Base-by-base conservation (phyloP, 768 basidiomycete genomes). In the Leucocoprinus birnbaumii region DNA sequence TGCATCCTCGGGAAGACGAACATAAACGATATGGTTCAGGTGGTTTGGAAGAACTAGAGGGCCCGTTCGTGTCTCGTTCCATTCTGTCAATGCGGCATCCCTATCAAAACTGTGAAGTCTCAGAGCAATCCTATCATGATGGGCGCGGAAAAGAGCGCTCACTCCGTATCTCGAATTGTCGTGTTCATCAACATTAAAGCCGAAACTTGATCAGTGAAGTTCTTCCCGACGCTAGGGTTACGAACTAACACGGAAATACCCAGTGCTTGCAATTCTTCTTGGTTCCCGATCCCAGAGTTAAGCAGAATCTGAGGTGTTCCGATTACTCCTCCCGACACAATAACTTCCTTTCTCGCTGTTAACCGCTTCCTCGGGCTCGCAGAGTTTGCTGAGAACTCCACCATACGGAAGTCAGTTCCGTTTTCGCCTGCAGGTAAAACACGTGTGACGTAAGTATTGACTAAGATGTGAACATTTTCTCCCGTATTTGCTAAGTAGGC, bases 361-460 rank as follows among this genome's bases (percentile, higher is more conserved):
- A 54, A 19, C 25, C 6, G 26, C 27, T 19, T 53, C 43, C 24
- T 48, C 16, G 40, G 14, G 51, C 47, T 34, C 16, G 47, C 13
- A 18, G 40, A 25, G 18, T 24, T 37, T 19, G 47, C 19, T 13
- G 35, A 47, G 31, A 62, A 70, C 42, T 70, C 64, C 0, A 69
- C 65, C 13, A 56, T 58, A 22, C 50, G 59, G 55, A 70, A 70
- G 6, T 62, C 57, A 0, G 63, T 63, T 13, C 41, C 50, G 14
- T 61, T 54, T 11, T 51, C 18, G 3, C n/a, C n/a, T n/a, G 14
- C n/a, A 21, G 55, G 53, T n/a, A 61, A 38, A 21, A 61, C 47
- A 1, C 57, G 54, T 0, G 60, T 56, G 41, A 55, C 44, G 24
- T 58, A 56, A 2, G 57, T 61, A 46, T 61, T 61, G 16, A 57